Evolutionary conservation across 1,284 basidiomycete genomes (phyloP).

Genomic region (Retiboletus flavoniger): DNA sequence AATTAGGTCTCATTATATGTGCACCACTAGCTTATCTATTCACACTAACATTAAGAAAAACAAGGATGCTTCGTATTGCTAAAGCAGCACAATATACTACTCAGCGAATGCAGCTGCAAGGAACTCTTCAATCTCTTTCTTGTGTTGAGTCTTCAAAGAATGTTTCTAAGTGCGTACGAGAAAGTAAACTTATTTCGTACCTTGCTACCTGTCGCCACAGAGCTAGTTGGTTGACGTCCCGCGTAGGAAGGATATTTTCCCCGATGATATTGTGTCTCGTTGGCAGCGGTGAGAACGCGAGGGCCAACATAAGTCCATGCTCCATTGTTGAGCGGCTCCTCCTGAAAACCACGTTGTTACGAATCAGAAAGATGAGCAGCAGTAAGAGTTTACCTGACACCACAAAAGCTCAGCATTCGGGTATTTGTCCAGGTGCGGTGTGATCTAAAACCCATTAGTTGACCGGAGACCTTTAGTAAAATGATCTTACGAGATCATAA

Average conservation of each 20-base stretch:
- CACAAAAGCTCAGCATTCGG: constrained; percentile 91
- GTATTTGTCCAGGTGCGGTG: constrained; percentile 91
- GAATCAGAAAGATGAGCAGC: background rate
- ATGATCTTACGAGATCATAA: constrained; percentile 74
- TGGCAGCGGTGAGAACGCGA: constrained; percentile 79
- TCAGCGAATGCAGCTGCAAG: constrained; percentile 55
- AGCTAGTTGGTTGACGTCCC: constrained; percentile 84
- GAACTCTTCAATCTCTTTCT: constrained; percentile 82
- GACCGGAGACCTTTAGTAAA: background rate
- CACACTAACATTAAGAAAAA: background rate
- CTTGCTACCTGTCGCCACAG: constrained; percentile 90
- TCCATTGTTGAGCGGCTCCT: constrained; percentile 91
- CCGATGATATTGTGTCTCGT: constrained; percentile 87
- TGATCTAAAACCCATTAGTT: constrained; percentile 50
- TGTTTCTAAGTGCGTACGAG: background rate
- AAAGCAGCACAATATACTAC: background rate
- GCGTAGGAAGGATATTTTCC: constrained; percentile 86
- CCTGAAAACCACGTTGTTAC: constrained; percentile 37
- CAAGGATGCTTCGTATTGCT: background rate
- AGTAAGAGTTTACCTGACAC: constrained; percentile 65
- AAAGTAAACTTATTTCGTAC: constrained; percentile 34
- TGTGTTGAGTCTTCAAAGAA: constrained; percentile 61
- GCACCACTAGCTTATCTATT: constrained; percentile 13
- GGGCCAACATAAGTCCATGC: constrained; percentile 93
- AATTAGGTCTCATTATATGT: background rate